These are phyloP conservation scores for Backusella tarrabulga DNA, from an alignment of 192 early-diverging fungal genomes.

Conservation along the genomic window DNA sequence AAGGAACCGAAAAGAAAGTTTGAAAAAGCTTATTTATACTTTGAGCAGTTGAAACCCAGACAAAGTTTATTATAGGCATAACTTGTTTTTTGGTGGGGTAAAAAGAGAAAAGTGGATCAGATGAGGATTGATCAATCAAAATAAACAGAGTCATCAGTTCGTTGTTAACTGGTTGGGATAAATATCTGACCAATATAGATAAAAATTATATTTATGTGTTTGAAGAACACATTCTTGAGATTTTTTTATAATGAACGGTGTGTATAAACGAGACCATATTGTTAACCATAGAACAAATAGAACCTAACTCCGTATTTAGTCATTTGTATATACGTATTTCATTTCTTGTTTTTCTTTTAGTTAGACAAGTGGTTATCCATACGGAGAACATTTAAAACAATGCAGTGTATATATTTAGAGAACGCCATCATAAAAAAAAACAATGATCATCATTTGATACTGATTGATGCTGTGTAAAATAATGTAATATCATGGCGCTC, in stretches of 20 bases:
- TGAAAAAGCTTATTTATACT: conserved; percentile 2
- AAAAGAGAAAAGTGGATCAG: neutral
- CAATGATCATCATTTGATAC: neutral
- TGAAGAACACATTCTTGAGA: neutral
- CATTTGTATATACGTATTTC: neutral
- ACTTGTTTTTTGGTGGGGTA: neutral
- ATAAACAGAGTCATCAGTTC: neutral
- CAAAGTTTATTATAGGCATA: neutral
- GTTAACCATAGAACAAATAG: neutral
- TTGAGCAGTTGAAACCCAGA: neutral
- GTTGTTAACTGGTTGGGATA: neutral
- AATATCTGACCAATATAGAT: neutral
- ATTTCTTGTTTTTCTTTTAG: neutral
- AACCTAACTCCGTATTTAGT: neutral
- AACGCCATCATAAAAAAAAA: neutral
- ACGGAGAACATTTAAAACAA: neutral
- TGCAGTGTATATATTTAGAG: neutral
- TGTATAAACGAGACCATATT: neutral
- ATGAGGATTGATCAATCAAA: neutral
- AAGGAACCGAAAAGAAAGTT: neutral
- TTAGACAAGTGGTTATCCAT: neutral
- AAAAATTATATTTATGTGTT: neutral
- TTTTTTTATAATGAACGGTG: neutral
- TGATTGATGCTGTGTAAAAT: neutral
- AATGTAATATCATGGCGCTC: neutral